Evolutionary conservation across 352 stramenopile species (phyloP).

Genomic region (Phytopythium vexans): DNA sequence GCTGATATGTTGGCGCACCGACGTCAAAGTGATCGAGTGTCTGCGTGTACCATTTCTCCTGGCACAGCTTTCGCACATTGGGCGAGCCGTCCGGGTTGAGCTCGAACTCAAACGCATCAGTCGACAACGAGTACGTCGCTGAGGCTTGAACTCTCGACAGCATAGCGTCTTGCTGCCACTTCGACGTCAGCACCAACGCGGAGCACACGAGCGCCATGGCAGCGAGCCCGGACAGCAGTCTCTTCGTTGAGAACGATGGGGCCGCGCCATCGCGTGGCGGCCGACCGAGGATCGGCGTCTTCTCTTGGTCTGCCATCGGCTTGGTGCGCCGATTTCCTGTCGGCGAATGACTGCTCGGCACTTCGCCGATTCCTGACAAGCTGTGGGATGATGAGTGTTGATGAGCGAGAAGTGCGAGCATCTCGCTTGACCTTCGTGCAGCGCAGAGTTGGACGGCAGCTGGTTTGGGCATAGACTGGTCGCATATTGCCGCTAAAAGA

Average conservation of each 20-base stretch:
- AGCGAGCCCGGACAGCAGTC: slow-evolving; percentile 6
- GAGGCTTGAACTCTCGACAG: background rate
- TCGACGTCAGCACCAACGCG: slow-evolving; percentile 11
- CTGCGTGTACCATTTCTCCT: slow-evolving; percentile 73
- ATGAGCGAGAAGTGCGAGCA: too few relatives aligned
- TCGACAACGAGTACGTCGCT: too few relatives aligned
- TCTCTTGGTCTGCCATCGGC: too few relatives aligned
- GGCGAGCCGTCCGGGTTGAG: slow-evolving; percentile 33
- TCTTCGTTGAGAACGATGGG: background rate
- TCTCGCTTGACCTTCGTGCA: too few relatives aligned
- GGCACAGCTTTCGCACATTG: slow-evolving; percentile 50
- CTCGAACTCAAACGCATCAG: slow-evolving; percentile 9
- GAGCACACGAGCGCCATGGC: slow-evolving; percentile 10
- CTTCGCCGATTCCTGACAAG: too few relatives aligned
- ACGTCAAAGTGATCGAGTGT: slow-evolving; percentile 72
- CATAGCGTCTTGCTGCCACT: slow-evolving; percentile 5
- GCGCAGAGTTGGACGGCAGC: too few relatives aligned
- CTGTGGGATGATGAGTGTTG: too few relatives aligned
- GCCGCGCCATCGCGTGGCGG: background rate
- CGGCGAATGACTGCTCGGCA: too few relatives aligned
- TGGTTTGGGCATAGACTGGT: too few relatives aligned
- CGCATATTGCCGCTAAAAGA: too few relatives aligned
- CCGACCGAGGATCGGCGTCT: background rate
- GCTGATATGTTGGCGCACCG: slow-evolving; percentile 56
- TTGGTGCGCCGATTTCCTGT: too few relatives aligned